Evolutionary conservation across 2,329 filamentous ascomycete species (phyloP), one percentile per base, ranked within the genome.

Genomic region (Microdochium bolleyi): DNA sequence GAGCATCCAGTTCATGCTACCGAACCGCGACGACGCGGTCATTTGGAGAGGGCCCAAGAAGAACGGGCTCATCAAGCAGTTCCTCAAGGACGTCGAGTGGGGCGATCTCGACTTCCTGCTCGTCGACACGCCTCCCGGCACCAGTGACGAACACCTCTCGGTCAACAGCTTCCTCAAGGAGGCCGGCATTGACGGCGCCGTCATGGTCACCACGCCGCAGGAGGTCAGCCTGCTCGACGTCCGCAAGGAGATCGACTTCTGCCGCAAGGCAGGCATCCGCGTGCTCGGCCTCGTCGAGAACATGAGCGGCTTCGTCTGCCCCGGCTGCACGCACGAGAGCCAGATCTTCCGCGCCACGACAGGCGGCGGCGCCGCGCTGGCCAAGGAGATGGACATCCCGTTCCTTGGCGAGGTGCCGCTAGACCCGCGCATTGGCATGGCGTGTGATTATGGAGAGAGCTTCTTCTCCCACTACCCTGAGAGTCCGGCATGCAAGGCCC

Each of bases 1-100:
- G 92, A 94, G 88, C 63, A 90, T 99, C 58, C 94, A 99, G 70
- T 99, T 99, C 67, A 95, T 99, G 90, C 77, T 99, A 48, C 94
- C 94, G 0, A 90, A 89, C 63, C 80, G 89, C 49, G 92, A 99
- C 68, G 92, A 96, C 65, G 94, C 94, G 3, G 86, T 99, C 41
- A 99, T 99, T 60, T 99, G 94, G 94, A 82, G 94, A 50, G 94
- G 94, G 0, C 88, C 94, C 2, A 99, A 99, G 80, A 99, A 99
- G 80, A 99, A 97, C 64, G 94, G 94, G 0, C 73, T 99, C 53
- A 97, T 99, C 66, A 99, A 99, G 75, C 89, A 95, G 68, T 99
- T 99, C 62, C 73, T 99, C 51, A 96, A 95, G 74, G 95, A 99
- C 64, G 94, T 99, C 7, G 90, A 95, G 66, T 99, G 95, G 94